Evolutionary conservation across 2,329 filamentous ascomycete species (phyloP).

Genomic region (Trichocomaceae sp.): DNA sequence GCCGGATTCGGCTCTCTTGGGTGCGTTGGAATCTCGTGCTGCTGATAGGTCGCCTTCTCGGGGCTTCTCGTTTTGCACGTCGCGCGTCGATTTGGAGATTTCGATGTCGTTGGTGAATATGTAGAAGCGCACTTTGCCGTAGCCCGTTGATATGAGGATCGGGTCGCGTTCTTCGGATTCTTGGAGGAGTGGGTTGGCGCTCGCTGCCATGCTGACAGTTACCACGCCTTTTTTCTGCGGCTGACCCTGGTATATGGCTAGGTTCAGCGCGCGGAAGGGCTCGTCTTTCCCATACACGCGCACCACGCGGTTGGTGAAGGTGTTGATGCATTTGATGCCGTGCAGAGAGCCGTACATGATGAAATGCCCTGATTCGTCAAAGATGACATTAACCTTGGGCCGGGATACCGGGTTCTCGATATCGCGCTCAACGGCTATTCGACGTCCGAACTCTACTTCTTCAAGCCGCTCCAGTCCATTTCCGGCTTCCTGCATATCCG

Average conservation of each 20-base stretch:
- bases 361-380: conserved; percentile 95
- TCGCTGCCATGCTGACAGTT: conserved; percentile 95
- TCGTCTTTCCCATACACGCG: conserved; percentile 89
- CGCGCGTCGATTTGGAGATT: conserved; percentile 73
- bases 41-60: conserved; percentile 48
- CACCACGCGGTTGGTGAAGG: conserved; percentile 84
- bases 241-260: conserved; percentile 88
- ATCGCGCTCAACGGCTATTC: conserved; percentile 79
- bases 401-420: conserved; percentile 64
- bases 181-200: conserved; percentile 82
- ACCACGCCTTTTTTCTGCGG: conserved; percentile 90
- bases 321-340: conserved; percentile 93
- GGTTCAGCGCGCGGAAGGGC: conserved; percentile 71
- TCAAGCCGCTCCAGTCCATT: conserved; percentile 75
- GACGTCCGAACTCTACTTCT: conserved; percentile 82
- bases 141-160: conserved; percentile 75
- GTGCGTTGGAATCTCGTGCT: conserved; percentile 39
- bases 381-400: conserved; percentile 75
- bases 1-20: conserved; percentile 57
- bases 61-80: conserved; percentile 93
- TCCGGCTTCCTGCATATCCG: conserved; percentile 93
- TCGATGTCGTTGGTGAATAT: conserved; percentile 92
- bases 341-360: conserved; percentile 88
- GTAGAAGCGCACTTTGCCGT: conserved; percentile 88
- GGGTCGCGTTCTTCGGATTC: conserved; percentile 88